Evolutionary conservation across 345 rosid species (phyloP), one percentile per base, ranked within the genome.

Genomic region (Eucalyptus globulus): DNA sequence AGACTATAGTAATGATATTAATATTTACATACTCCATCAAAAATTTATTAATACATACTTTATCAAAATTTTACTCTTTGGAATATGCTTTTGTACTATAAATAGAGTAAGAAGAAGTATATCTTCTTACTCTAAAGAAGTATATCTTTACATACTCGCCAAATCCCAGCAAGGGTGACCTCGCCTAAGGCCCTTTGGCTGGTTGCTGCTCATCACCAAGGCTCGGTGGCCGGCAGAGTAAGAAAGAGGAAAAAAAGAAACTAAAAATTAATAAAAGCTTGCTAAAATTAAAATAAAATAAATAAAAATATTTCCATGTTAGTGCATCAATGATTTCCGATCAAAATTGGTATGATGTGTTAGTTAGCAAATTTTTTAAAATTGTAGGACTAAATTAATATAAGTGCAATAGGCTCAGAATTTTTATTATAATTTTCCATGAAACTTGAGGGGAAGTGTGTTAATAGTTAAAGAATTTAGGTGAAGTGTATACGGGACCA

Each of bases 191-290:
- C 62, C 62, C 29, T 56, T 56, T 24, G 62, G 62, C 29, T 56
- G 29, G 62, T 56, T 24, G 29, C 62, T 22, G 0, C 29, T 24
- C 29, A 4, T 56, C 62, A 24, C 62, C 29, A 56, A 10, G 62
- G 29, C 2, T 24, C 3, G 1, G 13, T 3, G 14, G 24, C 2
- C 0, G 0, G 27, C 0, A 5, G 2, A 56, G 29, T 13, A 22
- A 56, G 62, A 24, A 56, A 24, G 27, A 24, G 27, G 13, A 56
- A 22, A 56, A 56, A 56, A 56, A 22, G 3, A 56, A 56, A 56
- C 3, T 24, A 56, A 56, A 56, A 56, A 10, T 56, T 56, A 9
- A 24, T 56, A 24, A 56, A 56, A 56, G 1, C 13, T 24, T 53
- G 5, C 58, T 24, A 56, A 22, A 56, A 24, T 22, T 2, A 0